phyloP scores from a whole-genome alignment of 1,139 yeast genomes.

The Candida sanyaensis region DNA sequence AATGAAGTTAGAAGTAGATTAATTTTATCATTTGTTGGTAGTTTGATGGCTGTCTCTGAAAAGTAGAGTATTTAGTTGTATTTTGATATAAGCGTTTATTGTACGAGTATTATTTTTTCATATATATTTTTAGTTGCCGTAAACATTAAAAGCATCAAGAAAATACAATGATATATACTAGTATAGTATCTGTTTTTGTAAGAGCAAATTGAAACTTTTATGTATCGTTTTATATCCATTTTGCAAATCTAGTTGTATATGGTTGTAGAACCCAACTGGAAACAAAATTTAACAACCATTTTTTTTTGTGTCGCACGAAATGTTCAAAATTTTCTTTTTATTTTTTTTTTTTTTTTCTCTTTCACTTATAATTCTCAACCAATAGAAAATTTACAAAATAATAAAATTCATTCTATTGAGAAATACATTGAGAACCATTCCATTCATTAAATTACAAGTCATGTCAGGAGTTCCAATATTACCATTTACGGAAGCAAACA shows the following conservation, averaged over 20 bases:
- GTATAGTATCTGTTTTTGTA: too few species aligned
- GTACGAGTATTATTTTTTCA: not conserved
- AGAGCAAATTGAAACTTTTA: too few species aligned
- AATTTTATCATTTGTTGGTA: constrained; percentile 91
- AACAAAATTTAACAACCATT: not conserved
- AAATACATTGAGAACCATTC: not conserved
- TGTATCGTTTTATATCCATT: too few species aligned
- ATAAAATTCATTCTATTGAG: not conserved
- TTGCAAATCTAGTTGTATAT: too few species aligned
- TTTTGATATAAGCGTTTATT: too few species aligned
- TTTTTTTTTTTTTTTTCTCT: not conserved
- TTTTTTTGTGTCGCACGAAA: too few species aligned
- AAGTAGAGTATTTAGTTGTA: constrained; percentile 7
- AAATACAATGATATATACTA: too few species aligned
- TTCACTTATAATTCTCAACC: not conserved
- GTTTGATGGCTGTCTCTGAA: constrained; percentile 67
- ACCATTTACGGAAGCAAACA: constrained; percentile 71
- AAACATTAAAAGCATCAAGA: too few species aligned
- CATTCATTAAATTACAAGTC: not conserved
- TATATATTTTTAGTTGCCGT: too few species aligned
- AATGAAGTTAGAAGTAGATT: constrained; percentile 93
- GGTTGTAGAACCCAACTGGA: too few species aligned
- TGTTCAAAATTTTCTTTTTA: too few species aligned
- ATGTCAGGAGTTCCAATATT: constrained; percentile 36
- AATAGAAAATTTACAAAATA: not conserved